A percentile compares a stretch with the other conserved stretches of the same genome.
phyloP scores from a whole-genome alignment of 768 basidiomycete species.

The Tylopilus balloui region DNA sequence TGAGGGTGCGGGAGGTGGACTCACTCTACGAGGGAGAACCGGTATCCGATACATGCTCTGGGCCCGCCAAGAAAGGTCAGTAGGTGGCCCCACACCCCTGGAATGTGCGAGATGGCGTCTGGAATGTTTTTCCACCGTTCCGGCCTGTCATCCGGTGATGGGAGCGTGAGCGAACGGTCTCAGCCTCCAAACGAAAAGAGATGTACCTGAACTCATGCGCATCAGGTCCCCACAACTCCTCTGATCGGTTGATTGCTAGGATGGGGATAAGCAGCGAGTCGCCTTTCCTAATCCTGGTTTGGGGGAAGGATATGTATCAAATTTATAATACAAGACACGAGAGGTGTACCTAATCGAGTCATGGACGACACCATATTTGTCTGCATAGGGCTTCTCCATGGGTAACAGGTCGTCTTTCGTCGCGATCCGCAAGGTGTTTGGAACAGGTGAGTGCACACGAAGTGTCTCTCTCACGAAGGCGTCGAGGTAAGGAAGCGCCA shows the following conservation, averaged over 20 bases:
- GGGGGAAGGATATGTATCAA: not conserved
- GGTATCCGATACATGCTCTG: constrained; percentile 63
- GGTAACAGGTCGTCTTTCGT: constrained; percentile 52
- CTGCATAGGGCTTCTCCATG: constrained; percentile 41
- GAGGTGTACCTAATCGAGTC: constrained; percentile 35
- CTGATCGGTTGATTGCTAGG: constrained; percentile 46
- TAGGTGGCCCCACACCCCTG: constrained; percentile 58
- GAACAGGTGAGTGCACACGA: constrained; percentile 47
- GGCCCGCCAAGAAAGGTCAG: constrained; percentile 63
- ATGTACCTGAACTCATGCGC: constrained; percentile 54
- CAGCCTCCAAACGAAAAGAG: not conserved
- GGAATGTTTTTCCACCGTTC: constrained; percentile 58
- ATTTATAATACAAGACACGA: not conserved
- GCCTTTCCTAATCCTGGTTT: constrained; percentile 39
- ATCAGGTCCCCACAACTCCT: constrained; percentile 59
- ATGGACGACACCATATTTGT: constrained; percentile 38
- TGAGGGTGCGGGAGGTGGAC: constrained; percentile 21
- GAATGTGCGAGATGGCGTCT: constrained; percentile 40
- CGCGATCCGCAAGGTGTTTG: constrained; percentile 41
- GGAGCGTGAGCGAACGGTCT: not conserved
- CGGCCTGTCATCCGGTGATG: constrained; percentile 38
- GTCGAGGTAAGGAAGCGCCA: constrained; percentile 64
- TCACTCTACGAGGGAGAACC: constrained; percentile 58
- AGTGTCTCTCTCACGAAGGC: constrained; percentile 57
- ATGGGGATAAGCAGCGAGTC: constrained; percentile 52